Base-by-base conservation (phyloP, 768 basidiomycete genomes). In the Russula brevipes region DNA sequence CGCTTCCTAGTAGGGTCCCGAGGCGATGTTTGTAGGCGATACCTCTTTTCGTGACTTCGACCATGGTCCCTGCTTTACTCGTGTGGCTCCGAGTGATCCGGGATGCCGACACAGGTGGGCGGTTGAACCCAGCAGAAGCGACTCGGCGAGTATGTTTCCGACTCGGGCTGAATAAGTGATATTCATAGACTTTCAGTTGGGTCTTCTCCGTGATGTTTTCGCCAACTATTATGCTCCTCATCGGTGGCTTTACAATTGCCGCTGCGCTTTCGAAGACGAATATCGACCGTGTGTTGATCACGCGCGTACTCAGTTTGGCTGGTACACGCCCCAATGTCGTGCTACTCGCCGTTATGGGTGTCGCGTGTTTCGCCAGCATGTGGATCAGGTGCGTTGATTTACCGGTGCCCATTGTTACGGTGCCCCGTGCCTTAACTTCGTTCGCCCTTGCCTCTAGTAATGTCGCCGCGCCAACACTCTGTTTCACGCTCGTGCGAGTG, bases 311-410 rank as follows among this genome's bases (percentile, higher is more conserved):
- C 57, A 88, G 86, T 70, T 79, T 98, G 55, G 97, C 97, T 7
- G 96, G 97, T 5, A 87, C 92, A 11, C 81, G 81, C 59, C 97
- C 96, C 2, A 86, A 84, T 64, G 87, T 82, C 0, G 95, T 99
- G 4, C 78, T 99, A 8, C 82, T 99, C 50, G 88, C 93, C 0
- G 91, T 98, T 73, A 98, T 98, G 97, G 85, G 80, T 49, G 94
- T 99, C 17, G 89, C 94, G 2, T 98, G 94, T 71, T 99, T 99
- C 72, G 94, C 95, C 3, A 94, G 91, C 74, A 99, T 98, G 96
- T 98, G 94, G 97, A 98, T 99, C 70, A 94, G 89, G 89, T 88
- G 59, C 50, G 63, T 19, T 55, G 39, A 53, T 54, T 54, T 19
- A 44, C 53, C 24, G 46, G 57, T 41, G 39, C 38, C 41, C n/a